Evolutionary conservation across 1,139 yeast species (phyloP).

Genomic region (Nakaseomyces kungkrabaensis): DNA sequence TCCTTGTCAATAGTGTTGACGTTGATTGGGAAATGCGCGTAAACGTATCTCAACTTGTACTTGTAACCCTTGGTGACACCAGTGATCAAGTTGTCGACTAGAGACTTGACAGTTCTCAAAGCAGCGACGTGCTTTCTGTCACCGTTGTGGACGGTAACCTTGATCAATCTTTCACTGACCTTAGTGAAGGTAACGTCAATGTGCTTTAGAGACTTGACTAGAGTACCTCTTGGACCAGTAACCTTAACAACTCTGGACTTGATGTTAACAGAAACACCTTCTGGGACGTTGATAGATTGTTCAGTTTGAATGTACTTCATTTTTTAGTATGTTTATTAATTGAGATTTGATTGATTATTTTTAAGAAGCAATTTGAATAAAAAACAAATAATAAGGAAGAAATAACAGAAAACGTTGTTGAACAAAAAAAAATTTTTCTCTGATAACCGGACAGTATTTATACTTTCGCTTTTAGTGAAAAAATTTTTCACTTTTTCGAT

Average conservation of each 20-base stretch:
- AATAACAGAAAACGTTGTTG: not conserved
- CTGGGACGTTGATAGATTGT: conserved; percentile 87
- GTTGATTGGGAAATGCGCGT: conserved; percentile 99
- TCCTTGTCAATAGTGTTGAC: conserved; percentile 77
- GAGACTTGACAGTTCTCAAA: conserved; percentile 95
- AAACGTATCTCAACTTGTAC: conserved; percentile 99
- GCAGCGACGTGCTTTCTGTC: conserved; percentile 99
- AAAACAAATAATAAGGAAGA: not conserved
- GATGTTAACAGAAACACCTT: conserved; percentile 84
- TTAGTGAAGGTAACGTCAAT: conserved; percentile 87
- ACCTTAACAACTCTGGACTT: conserved; percentile 87
- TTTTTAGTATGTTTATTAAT: not conserved
- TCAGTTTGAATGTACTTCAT: conserved; percentile 96
- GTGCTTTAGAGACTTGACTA: conserved; percentile 87
- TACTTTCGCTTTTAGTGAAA: not conserved
- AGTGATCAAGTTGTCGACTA: conserved; percentile 85
- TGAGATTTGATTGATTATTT: not conserved
- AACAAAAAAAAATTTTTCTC: not conserved
- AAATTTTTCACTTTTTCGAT: not conserved
- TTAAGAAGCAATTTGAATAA: not conserved
- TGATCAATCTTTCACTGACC: conserved; percentile 61
- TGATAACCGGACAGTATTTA: not conserved
- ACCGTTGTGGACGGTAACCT: conserved; percentile 94
- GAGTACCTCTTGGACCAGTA: conserved; percentile 97
- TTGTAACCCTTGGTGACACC: conserved; percentile 99